phyloP scores from a whole-genome alignment of 805 yeast genomes.

The Wilhelminamyces savonicus region DNA sequence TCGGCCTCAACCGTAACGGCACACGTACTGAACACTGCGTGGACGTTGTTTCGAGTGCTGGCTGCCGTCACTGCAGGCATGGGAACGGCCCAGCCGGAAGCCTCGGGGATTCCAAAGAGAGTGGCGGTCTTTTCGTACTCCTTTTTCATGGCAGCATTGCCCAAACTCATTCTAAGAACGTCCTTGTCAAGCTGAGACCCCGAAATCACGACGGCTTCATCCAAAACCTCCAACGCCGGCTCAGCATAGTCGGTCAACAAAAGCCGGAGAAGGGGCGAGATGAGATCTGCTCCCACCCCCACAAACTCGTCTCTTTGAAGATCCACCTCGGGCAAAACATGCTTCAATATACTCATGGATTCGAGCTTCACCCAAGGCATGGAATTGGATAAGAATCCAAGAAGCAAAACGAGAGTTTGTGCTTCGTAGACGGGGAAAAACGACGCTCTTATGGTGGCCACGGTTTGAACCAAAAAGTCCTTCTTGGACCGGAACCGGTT shows the following conservation, averaged over 20 bases:
- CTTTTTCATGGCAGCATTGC: conserved; percentile 68
- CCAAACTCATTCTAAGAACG: conserved; percentile 85
- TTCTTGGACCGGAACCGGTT: conserved; percentile 81
- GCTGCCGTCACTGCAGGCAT: conserved; percentile 91
- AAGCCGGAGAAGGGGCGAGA: conserved; percentile 81
- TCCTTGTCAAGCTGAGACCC: conserved; percentile 90
- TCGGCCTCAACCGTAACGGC: conserved; percentile 33
- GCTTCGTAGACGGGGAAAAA: conserved; percentile 75
- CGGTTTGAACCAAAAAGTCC: conserved; percentile 80
- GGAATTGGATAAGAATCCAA: conserved; percentile 76
- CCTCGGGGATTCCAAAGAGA: conserved; percentile 90
- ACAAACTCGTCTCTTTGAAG: conserved; percentile 70
- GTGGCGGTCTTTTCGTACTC: conserved; percentile 85
- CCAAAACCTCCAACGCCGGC: conserved; percentile 83
- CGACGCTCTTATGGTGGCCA: conserved; percentile 56
- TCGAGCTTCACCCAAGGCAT: conserved; percentile 75
- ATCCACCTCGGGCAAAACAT: conserved; percentile 72
- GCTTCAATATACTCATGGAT: conserved; percentile 68
- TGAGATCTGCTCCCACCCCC: conserved; percentile 92
- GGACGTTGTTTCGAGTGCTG: conserved; percentile 85
- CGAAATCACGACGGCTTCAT: conserved; percentile 76
- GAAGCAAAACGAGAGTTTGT: conserved; percentile 63
- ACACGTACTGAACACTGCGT: conserved; percentile 90
- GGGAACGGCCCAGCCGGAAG: conserved; percentile 95
- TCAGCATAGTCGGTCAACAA: conserved; percentile 81